Base-by-base conservation (phyloP, 176 grass and related monocot genomes). In the Rhynchospora tenuis region DNA sequence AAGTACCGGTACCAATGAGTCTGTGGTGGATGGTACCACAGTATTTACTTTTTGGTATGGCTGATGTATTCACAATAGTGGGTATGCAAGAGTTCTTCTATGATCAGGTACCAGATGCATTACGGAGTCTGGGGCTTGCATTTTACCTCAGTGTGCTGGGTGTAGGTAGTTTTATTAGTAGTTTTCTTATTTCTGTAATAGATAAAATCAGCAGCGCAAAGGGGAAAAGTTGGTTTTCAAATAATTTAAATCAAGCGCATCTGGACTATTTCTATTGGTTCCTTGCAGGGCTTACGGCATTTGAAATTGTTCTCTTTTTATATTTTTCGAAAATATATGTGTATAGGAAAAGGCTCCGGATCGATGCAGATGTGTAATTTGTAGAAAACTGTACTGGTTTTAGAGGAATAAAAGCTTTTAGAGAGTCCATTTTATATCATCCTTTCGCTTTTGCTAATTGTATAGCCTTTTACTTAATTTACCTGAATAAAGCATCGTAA, bases 31-130 rank as follows among this genome's bases (percentile, higher is more conserved):
- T 98, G 84, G 79, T 98, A 67, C 92, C 95, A 14, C 95, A 95
- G 81, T 95, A 94, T 73, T 51, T 90, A 55, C 86, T 93, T 2
- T 80, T 86, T 81, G 95, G 95, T 8, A 82, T 91, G 20, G 77
- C 95, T 9, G 92, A 95, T 69, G 92, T 95, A 33, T 91, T 98
- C 86, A 78, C 95, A 63, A 86, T 98, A 77, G 71, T 95, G 10
- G 92, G 95, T 0, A 64, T 98, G 58, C 95, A 93, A 73, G 95
- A 98, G 64, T 98, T 98, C 84, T 98, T 98, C 92, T 95, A 98
- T 83, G 92, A 91, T 76, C 95, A 98, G 81, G 90, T 91, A 5
- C 89, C 91, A 14, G 77, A 86, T 62, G 24, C 73, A 31, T 85
- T 91, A 19, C 80, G 92, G 33, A 94, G 89, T 80, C 80, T 94